phyloP scores from a whole-genome alignment of 306 rosid species.

The Prunus persica region Prunus_persica_NCBIv2 NC_034009.1:8854001-8854500 shows the following conservation, averaged over 20 bases:
- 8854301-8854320: neutral
- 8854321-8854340: neutral
- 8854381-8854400: conserved; percentile 5
- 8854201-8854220: neutral
- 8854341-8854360: conserved; percentile 18
- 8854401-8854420: neutral
- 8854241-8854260: neutral
- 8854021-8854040: no score
- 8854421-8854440: neutral
- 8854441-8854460: neutral
- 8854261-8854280: neutral
- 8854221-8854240: neutral
- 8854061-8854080: neutral
- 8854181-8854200: neutral
- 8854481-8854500: neutral
- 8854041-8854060: no score
- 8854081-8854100: neutral
- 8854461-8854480: neutral
- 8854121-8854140: neutral
- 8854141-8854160: neutral
- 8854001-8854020: no score
- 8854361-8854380: conserved; percentile 8
- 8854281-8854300: neutral
- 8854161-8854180: conserved; percentile 2
- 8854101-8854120: neutral